A percentile compares a stretch with the other conserved stretches of the same genome.
Evolutionary conservation across 2,329 filamentous ascomycete species (phyloP).

Genomic region (Diatrype stigma): DNA sequence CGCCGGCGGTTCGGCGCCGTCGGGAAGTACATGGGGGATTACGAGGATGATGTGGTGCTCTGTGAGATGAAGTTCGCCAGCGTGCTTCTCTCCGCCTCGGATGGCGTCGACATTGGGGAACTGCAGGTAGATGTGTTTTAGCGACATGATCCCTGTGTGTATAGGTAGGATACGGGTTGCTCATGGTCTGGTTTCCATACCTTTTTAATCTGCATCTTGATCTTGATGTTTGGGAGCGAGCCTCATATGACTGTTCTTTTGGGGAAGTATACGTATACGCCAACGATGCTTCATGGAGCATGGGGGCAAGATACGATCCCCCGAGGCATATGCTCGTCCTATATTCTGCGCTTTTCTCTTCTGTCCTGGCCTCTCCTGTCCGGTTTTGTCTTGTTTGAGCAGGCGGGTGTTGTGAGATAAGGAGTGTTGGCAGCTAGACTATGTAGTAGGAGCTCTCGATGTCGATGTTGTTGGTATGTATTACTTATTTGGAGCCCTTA

Average conservation of each 20-base stretch:
- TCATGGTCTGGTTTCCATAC: constrained; percentile 9
- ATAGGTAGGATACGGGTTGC: neutral
- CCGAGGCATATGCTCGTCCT: neutral
- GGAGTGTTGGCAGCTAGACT: no score
- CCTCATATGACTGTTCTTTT: neutral
- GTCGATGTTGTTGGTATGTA: neutral
- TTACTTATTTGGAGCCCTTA: neutral
- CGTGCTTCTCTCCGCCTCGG: constrained; percentile 52
- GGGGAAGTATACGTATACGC: neutral
- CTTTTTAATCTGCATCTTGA: constrained; percentile 27
- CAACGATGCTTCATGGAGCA: neutral
- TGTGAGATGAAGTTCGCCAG: constrained; percentile 56
- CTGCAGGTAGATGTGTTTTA: constrained; percentile 26
- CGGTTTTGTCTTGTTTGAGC: neutral
- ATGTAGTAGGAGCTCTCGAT: neutral
- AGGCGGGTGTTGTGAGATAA: neutral
- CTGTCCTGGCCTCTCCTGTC: no score
- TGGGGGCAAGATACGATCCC: neutral
- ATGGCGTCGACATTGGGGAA: constrained; percentile 61
- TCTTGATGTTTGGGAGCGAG: neutral
- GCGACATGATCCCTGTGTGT: constrained; percentile 5
- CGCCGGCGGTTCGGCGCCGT: constrained; percentile 14
- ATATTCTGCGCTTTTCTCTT: no score
- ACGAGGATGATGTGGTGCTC: constrained; percentile 53
- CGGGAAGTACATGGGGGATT: constrained; percentile 18